These are phyloP conservation scores for Taxillus chinensis DNA, from an alignment of 164 flowering plant genomes.

Conservation along the genomic window DNA sequence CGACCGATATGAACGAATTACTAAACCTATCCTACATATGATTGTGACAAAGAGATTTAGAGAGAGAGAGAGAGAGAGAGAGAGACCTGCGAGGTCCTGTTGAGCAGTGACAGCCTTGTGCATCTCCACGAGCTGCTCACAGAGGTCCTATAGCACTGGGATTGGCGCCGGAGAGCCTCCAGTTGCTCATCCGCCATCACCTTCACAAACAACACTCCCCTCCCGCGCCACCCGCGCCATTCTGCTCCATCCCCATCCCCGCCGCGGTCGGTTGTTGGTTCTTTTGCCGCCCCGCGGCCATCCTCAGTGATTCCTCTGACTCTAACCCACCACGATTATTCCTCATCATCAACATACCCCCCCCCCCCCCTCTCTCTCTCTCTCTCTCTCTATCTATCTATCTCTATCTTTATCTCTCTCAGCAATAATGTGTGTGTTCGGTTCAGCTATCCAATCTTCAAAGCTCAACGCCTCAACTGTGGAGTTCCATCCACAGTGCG, in stretches of 20 bases:
- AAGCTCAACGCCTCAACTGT: constrained; percentile 15
- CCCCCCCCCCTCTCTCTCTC: too few relatives aligned
- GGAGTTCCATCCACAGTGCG: constrained; percentile 21
- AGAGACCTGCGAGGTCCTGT: constrained; percentile 49
- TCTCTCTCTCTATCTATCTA: too few relatives aligned
- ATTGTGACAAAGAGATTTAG: neutral
- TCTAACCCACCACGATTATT: too few relatives aligned
- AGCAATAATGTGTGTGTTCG: too few relatives aligned
- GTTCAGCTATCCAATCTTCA: neutral
- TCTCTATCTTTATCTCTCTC: too few relatives aligned
- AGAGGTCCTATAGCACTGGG: too few relatives aligned
- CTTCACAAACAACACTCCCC: constrained; percentile 31
- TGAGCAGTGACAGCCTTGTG: constrained; percentile 55
- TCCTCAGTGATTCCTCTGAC: too few relatives aligned
- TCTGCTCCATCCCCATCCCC: neutral
- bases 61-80: constrained; percentile 4
- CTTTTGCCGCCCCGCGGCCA: too few relatives aligned
- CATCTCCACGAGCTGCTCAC: constrained; percentile 73
- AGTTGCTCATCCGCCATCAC: constrained; percentile 93
- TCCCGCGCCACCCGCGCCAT: constrained; percentile 1
- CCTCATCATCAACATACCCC: too few relatives aligned
- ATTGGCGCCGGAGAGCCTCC: constrained; percentile 55
- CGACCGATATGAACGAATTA: too few relatives aligned
- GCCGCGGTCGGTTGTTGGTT: too few relatives aligned
- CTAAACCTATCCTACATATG: too few relatives aligned